Evolutionary conservation across 805 yeast species (phyloP).

Genomic region (Lipomyces sp.): DNA sequence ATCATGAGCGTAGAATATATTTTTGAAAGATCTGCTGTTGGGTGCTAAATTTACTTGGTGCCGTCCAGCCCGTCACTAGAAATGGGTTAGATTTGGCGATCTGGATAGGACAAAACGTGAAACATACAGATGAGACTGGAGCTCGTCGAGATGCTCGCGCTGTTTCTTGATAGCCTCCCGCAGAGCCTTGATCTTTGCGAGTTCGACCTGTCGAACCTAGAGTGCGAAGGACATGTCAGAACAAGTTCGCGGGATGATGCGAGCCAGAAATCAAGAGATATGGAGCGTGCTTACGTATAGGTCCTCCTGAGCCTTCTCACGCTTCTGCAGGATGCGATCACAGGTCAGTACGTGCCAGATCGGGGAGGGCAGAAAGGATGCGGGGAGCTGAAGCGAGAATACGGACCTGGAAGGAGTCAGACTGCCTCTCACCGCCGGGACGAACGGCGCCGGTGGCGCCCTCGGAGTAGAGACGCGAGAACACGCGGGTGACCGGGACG

Average conservation of each 20-base stretch:
- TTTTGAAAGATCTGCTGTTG: neutral
- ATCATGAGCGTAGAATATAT: too few species aligned
- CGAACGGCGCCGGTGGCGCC: constrained; percentile 63
- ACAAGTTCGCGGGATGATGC: neutral
- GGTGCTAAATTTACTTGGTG: constrained; percentile 20
- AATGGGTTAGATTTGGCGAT: neutral
- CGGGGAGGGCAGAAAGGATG: neutral
- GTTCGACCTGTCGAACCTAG: constrained; percentile 74
- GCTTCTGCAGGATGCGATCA: constrained; percentile 57
- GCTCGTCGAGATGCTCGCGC: constrained; percentile 32
- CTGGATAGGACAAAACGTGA: neutral
- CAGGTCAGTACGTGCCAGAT: too few species aligned
- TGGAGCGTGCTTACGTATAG: constrained; percentile 32
- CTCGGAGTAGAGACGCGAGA: constrained; percentile 44
- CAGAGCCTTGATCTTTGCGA: constrained; percentile 75
- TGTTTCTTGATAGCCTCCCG: constrained; percentile 75
- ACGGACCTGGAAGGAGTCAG: constrained; percentile 47
- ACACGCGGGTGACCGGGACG: constrained; percentile 15
- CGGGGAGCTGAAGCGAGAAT: neutral
- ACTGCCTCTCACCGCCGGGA: constrained; percentile 52
- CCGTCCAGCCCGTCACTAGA: constrained; percentile 20
- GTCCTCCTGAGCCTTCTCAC: constrained; percentile 91
- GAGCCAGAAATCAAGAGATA: neutral
- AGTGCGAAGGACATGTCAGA: neutral
- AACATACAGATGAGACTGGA: constrained; percentile 32